These are phyloP conservation scores for Flaveria bidentis DNA, from an alignment of 129 eudicot species.

Conservation along the genomic window DNA sequence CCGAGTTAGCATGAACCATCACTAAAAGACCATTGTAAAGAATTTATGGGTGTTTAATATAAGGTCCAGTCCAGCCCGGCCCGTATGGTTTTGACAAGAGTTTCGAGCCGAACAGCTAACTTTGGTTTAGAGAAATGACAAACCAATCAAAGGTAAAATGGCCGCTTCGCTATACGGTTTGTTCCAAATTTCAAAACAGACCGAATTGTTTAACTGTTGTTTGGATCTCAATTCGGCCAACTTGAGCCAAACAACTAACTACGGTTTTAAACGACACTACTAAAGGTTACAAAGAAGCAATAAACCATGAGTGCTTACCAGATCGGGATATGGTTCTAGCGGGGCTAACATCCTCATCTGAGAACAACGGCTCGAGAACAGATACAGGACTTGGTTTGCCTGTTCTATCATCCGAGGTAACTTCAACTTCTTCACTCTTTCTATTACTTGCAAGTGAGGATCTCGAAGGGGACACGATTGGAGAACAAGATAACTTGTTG, in stretches of 20 bases:
- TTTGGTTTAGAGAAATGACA: background rate
- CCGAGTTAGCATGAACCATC: slow-evolving; percentile 25
- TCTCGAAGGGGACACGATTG: slow-evolving; percentile 29
- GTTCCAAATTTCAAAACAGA: background rate
- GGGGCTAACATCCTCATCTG: slow-evolving; percentile 84
- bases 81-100: background rate
- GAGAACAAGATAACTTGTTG: slow-evolving; percentile 44
- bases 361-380: slow-evolving; percentile 81
- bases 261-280: background rate
- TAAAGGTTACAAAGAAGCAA: slow-evolving; percentile 8
- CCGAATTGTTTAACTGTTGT: background rate
- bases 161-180: background rate
- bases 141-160: background rate
- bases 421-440: slow-evolving; percentile 34
- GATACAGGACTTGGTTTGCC: slow-evolving; percentile 86
- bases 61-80: background rate
- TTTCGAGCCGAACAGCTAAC: background rate
- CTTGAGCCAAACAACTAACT: background rate
- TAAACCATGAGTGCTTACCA: slow-evolving; percentile 42
- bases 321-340: slow-evolving; percentile 50
- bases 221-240: background rate
- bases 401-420: slow-evolving; percentile 45
- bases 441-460: slow-evolving; percentile 26
- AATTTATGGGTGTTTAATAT: background rate
- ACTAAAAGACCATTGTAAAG: background rate